Conservation (phyloP, 352 stramenopile genomes). For the Saprolegnia diclina region DNA sequence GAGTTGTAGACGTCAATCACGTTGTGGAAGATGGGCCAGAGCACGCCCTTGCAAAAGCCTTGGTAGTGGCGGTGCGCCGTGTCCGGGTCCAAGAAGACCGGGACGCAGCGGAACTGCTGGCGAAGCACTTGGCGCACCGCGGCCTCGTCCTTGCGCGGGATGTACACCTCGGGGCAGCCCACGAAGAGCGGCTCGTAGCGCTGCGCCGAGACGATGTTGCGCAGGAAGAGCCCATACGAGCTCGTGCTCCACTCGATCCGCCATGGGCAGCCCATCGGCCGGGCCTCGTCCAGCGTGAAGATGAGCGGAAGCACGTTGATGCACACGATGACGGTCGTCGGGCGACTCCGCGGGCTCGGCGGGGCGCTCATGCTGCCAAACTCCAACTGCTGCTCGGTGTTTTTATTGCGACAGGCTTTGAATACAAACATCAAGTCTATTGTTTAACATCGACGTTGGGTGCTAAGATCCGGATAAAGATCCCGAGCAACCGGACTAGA, state of each 20-base stretch:
- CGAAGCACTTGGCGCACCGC: conserved; percentile 71
- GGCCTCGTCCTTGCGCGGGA: conserved; percentile 48
- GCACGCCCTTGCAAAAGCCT: conserved; percentile 96
- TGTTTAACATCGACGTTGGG: not conserved
- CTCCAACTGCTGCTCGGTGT: not conserved
- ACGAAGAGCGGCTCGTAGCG: conserved; percentile 61
- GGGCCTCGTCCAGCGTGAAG: conserved; percentile 38
- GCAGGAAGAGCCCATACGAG: conserved; percentile 70
- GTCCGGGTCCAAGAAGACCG: conserved; percentile 90
- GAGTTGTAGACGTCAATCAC: conserved; percentile 94
- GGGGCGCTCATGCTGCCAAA: not conserved
- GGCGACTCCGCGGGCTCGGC: conserved; percentile 15
- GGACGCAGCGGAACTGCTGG: conserved; percentile 89
- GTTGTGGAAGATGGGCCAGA: conserved; percentile 98
- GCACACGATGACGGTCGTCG: conserved; percentile 67
- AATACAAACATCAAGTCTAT: not conserved
- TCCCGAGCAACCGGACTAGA: not conserved
- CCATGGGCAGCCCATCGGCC: conserved; percentile 40
- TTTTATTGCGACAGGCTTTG: not conserved
- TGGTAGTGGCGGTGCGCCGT: conserved; percentile 84
- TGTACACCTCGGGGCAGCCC: conserved; percentile 68
- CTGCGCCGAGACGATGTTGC: conserved; percentile 50
- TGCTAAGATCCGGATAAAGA: not conserved
- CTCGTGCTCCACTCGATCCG: conserved; percentile 64
- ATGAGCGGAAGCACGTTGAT: conserved; percentile 73